phyloP scores from a whole-genome alignment of 306 rosid genomes.

The Myrica gale region DNA sequence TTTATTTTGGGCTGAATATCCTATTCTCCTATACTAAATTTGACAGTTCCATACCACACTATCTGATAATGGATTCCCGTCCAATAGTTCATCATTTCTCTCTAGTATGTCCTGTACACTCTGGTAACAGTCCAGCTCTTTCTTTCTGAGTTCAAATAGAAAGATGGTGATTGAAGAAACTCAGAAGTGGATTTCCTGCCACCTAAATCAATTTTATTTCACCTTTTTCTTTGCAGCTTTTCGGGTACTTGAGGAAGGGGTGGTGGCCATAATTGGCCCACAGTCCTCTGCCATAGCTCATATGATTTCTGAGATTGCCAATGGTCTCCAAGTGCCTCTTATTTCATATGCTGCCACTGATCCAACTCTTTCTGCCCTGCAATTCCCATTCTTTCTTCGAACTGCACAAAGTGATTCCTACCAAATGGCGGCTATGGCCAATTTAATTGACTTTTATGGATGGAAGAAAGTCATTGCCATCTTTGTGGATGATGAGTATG shows the following conservation, averaged over 20 bases:
- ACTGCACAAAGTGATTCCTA: conserved; percentile 60
- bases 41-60: background rate
- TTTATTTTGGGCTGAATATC: background rate
- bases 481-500: conserved; percentile 77
- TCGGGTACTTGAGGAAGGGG: conserved; percentile 66
- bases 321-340: conserved; percentile 83
- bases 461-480: conserved; percentile 85
- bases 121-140: conserved; percentile 12
- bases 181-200: conserved; percentile 26
- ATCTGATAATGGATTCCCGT: background rate
- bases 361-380: conserved; percentile 84
- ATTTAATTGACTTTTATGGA: conserved; percentile 57
- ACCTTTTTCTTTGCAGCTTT: conserved; percentile 54
- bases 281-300: conserved; percentile 84
- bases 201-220: conserved; percentile 26
- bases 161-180: conserved; percentile 6
- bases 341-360: conserved; percentile 90
- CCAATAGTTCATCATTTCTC: background rate
- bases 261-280: conserved; percentile 79
- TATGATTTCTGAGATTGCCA: conserved; percentile 70
- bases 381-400: conserved; percentile 82
- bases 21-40: background rate
- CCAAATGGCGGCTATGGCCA: conserved; percentile 88
- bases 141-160: conserved; percentile 6
- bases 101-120: background rate